Base-by-base conservation (phyloP, 2,329 filamentous ascomycete species). In the Fusarium illudens region DNA sequence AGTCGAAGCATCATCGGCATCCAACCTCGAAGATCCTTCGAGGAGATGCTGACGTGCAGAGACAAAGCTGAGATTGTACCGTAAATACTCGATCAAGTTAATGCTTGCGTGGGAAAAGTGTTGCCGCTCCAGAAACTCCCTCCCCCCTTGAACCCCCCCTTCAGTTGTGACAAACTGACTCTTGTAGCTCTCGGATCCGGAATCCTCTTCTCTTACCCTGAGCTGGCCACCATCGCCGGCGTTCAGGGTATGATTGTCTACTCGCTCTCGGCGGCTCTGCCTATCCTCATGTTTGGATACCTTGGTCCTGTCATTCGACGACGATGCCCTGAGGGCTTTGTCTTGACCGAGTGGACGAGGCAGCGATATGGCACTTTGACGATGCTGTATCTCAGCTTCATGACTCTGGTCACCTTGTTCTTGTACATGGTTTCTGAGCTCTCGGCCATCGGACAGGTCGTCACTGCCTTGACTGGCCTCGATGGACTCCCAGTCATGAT, bases 21-120 rank as follows among this genome's bases (percentile, higher is more conserved):
- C 86, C 84, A 89, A 83, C 87, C 84, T 78, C 27, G 9, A 42
- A 49, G 32, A 39, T 42, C 39, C 39, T 29, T 34, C 27, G 71
- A 75, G 80, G 80, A 84, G 82, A 84, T 80, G 77, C 64, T 48
- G 59, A 57, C 70, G 62, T 73, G 82, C 70, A 74, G 77, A 81
- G 76, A 87, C 83, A 87, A 94, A 88, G 92, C 92, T 95, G 92
- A 96, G 92, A 95, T 90, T 90, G 91, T 89, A 96, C 92, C 92
- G 92, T 94, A 84, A 68, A 89, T 90, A 95, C 92, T 95, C 92
- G 92, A 96, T 92, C 92, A 96, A 96, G 92, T 92, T 95, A 96
- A 95, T 94, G 91, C 92, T 96, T 96, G 92, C 92, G 92, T 95
- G 92, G 90, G 92, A 92, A 95, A 94, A 86, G 92, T 95, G 92